Percentiles rank a stretch among this genome's conserved stretches.
phyloP scores from a whole-genome alignment of 1,284 basidiomycete species.

The Bothia castanella region DNA sequence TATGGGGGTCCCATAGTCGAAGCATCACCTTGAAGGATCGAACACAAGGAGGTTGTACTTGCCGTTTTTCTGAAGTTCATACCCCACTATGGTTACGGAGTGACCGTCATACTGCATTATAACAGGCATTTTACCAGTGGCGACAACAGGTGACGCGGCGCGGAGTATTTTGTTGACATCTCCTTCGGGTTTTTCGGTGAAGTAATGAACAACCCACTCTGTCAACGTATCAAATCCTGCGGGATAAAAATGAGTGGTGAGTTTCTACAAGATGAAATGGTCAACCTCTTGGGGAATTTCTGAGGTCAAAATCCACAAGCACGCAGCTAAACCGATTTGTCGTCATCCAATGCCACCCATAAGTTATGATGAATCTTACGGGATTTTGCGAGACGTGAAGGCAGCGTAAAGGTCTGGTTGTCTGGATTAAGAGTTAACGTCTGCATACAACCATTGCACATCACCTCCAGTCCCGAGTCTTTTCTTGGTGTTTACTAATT shows the following conservation, averaged over 20 bases:
- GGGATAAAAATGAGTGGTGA: not conserved
- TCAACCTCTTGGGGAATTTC: slow-evolving; percentile 40
- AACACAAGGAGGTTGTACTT: slow-evolving; percentile 66
- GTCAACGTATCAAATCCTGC: slow-evolving; percentile 40
- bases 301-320: slow-evolving; percentile 60
- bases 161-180: slow-evolving; percentile 48
- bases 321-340: slow-evolving; percentile 41
- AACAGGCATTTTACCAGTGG: slow-evolving; percentile 68
- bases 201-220: slow-evolving; percentile 68
- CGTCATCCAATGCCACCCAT: not conserved
- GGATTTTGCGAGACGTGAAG: slow-evolving; percentile 70
- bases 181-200: slow-evolving; percentile 40
- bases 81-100: slow-evolving; percentile 82
- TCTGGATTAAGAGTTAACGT: slow-evolving; percentile 1
- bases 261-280: not conserved
- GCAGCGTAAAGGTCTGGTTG: slow-evolving; percentile 46
- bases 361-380: slow-evolving; percentile 46
- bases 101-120: slow-evolving; percentile 81
- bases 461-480: slow-evolving; percentile 79
- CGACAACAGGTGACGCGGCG: slow-evolving; percentile 47
- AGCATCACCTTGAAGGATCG: slow-evolving; percentile 66
- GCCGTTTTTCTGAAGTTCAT: slow-evolving; percentile 60
- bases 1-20: not conserved
- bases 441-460: slow-evolving; percentile 1
- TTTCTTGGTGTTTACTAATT: slow-evolving; percentile 61